These are phyloP conservation scores for Acacia concinna DNA, from an alignment of 331 rosid genomes.

Conservation along the genomic window DNA sequence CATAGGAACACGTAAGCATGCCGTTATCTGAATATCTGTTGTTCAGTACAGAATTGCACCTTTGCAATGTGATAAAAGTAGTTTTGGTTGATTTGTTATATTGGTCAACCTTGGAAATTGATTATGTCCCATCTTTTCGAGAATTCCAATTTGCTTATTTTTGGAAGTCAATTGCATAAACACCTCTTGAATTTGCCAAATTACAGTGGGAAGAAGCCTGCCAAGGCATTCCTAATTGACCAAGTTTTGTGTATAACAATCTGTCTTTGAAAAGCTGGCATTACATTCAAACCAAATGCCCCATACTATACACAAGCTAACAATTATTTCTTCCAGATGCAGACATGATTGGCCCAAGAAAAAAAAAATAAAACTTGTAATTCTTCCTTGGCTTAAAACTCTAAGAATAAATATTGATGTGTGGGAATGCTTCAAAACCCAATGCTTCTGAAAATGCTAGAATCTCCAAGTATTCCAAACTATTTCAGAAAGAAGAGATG, in stretches of 20 bases:
- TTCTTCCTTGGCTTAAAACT: neutral
- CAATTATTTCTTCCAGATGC: neutral
- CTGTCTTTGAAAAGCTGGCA: neutral
- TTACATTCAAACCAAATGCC: neutral
- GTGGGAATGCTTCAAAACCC: neutral
- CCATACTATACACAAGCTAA: neutral
- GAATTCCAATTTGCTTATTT: neutral
- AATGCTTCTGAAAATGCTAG: neutral
- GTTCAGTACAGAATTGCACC: neutral
- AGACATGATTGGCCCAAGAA: neutral
- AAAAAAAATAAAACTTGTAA: neutral
- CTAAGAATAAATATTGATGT: neutral
- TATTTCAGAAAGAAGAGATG: neutral
- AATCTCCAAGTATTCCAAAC: neutral
- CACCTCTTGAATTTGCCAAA: neutral
- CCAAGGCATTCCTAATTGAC: neutral
- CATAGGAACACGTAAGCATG: constrained; percentile 85
- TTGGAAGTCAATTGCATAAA: neutral
- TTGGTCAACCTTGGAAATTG: constrained; percentile 1
- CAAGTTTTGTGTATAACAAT: neutral
- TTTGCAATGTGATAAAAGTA: neutral
- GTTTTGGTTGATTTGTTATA: constrained; percentile 23
- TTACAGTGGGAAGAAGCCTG: neutral
- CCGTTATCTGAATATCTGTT: constrained; percentile 3
- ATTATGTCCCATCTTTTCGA: constrained; percentile 14